Conservation (phyloP, 2,329 filamentous ascomycete genomes). For the Cercospora sojina region DNA sequence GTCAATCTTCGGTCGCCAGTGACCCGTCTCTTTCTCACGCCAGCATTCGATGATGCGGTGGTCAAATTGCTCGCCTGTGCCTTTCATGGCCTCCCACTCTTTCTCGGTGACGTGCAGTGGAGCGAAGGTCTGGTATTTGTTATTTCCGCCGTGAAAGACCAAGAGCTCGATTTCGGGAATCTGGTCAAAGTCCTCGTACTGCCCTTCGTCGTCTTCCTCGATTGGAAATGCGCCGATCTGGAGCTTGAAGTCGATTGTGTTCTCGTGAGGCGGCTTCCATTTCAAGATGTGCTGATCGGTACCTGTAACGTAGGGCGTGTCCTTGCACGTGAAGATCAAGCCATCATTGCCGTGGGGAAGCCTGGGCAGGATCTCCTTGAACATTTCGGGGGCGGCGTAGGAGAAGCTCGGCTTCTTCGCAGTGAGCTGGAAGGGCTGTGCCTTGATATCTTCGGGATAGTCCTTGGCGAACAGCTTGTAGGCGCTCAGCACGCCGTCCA, state of each 20-base stretch:
- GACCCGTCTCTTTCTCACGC: conserved; percentile 64
- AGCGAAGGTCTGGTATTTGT: conserved; percentile 60
- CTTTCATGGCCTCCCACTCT: conserved; percentile 84
- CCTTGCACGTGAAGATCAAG: conserved; percentile 94
- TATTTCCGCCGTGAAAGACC: conserved; percentile 63
- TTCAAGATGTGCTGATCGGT: conserved; percentile 94
- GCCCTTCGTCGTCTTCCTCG: conserved; percentile 67
- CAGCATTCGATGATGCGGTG: conserved; percentile 88
- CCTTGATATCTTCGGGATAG: conserved; percentile 67
- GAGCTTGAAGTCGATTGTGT: conserved; percentile 89
- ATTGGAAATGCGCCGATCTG: conserved; percentile 69
- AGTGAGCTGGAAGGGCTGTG: conserved; percentile 76
- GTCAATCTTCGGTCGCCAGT: conserved; percentile 71
- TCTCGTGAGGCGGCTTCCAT: conserved; percentile 95
- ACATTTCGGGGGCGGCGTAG: conserved; percentile 91
- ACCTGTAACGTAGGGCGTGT: conserved; percentile 80
- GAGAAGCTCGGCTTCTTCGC: conserved; percentile 87
- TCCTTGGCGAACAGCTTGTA: conserved; percentile 49
- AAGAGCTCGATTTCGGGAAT: conserved; percentile 72
- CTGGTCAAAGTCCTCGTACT: conserved; percentile 73
- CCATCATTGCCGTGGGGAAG: conserved; percentile 94
- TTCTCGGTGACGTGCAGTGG: conserved; percentile 67
- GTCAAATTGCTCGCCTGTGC: conserved; percentile 71
- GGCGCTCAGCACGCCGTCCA: conserved; percentile 39
- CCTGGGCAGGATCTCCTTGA: conserved; percentile 76